Percentiles rank a stretch among this genome's conserved stretches.
Evolutionary conservation across 306 rosid species (phyloP).

Genomic region (Vicia sativa): DNA sequence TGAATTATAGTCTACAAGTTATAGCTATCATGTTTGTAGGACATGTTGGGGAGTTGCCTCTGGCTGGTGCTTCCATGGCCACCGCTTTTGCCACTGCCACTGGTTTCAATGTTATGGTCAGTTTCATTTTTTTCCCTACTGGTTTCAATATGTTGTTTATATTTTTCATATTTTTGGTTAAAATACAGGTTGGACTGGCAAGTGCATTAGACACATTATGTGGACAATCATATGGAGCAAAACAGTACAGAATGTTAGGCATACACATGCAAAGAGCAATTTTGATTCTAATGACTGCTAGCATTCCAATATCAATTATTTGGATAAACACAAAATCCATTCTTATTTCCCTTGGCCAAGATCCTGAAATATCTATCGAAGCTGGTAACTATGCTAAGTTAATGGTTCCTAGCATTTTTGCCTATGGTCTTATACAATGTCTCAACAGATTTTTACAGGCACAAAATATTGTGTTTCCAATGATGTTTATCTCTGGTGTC

Average conservation of each 20-base stretch:
- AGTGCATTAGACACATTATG: conserved; percentile 18
- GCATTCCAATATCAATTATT: conserved; percentile 51
- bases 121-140: no score
- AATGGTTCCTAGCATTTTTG: conserved; percentile 56
- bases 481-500: conserved; percentile 38
- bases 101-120: neutral
- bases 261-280: conserved; percentile 63
- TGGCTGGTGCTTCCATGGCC: neutral
- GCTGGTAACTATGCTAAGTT: conserved; percentile 53
- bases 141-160: no score
- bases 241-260: conserved; percentile 44
- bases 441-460: conserved; percentile 55
- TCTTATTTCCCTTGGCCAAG: conserved; percentile 54
- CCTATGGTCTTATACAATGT: conserved; percentile 60
- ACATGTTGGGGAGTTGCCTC: neutral
- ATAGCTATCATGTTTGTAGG: conserved; percentile 1
- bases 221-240: conserved; percentile 24
- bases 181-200: conserved; percentile 8
- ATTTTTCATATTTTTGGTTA: no score
- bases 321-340: conserved; percentile 51
- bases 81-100: conserved; percentile 11
- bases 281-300: conserved; percentile 49
- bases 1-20: neutral
- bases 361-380: conserved; percentile 47
- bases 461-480: conserved; percentile 64